Base-by-base conservation (phyloP, 2,329 filamentous ascomycete species). In the Fusarium heterosporum region DNA sequence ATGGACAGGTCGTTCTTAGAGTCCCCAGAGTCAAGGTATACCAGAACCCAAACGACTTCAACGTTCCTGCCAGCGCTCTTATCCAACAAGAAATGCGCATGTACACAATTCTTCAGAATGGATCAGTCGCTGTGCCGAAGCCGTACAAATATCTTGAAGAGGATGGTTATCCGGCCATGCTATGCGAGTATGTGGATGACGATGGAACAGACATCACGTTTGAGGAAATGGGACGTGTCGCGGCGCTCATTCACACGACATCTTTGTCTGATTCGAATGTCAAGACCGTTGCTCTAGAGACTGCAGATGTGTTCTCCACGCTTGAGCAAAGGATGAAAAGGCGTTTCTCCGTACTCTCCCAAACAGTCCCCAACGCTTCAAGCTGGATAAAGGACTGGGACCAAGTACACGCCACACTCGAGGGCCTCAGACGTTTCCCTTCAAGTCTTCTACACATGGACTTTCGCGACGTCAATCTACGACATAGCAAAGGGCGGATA, bases 381-480 rank as follows among this genome's bases (percentile, higher is more conserved):
- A 16, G 7, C 17, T 62, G 49, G 57, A 7, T 62, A 8, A 6
- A 39, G 5, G 13, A 49, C 12, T 62, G 57, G 59, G 14, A 17
- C 0, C 10, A 10, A 6, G 17, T 49, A 1, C 32, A 30, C 13
- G 6, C 2, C 3, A 36, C 25, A 4, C 38, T 62, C 1, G 2
- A 45, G 13, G 22, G 16, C 1, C 32, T 62, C 19, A 34, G n/a
- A 6, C 57, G 59, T 1, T 61, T 55, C 5, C 38, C 42, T 3
- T n/a, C 38, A 11, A 36, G 49, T 17, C 48, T 61, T 17, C 22
- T 62, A 0, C 59, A 62, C 8, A 62, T 61, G 57, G 57, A 62
- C 42, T 62, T 61, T 42, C 59, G 59, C 22, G 28, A 61, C 0
- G 59, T 62, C 32, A 62, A 62, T 9, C 48, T 61, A 0, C 56